Base-by-base conservation (phyloP, 2,329 filamentous ascomycete genomes). In the Chrysosphaeria jannelii region DNA sequence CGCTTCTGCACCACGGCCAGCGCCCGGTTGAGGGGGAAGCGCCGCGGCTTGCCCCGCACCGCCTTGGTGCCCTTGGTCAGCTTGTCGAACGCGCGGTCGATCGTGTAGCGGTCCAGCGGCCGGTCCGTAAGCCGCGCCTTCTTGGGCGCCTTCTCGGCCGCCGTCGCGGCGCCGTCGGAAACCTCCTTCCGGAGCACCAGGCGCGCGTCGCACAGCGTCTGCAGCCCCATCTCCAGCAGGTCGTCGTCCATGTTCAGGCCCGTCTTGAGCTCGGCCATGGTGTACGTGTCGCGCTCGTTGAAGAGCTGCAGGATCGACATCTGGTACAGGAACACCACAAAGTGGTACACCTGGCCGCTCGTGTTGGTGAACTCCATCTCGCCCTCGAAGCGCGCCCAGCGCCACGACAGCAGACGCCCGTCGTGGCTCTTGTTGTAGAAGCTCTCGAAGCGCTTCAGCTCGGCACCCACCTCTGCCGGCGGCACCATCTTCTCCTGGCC, bases 41-140 rank as follows among this genome's bases (percentile, higher is more conserved):
- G 78, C 35, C 91, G 67, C 55, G 93, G 97, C 58, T 97, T 97
- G 51, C 67, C 78, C 58, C 89, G 91, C 55, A 93, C n/a, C n/a
- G n/a, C n/a, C n/a, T n/a, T n/a, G n/a, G n/a, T n/a, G n/a, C n/a
- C n/a, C n/a, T n/a, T n/a, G n/a, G n/a, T n/a, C n/a, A n/a, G n/a
- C n/a, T n/a, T n/a, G n/a, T n/a, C n/a, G n/a, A n/a, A n/a, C n/a
- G n/a, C n/a, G n/a, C n/a, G n/a, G n/a, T n/a, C n/a, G n/a, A n/a
- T n/a, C n/a, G n/a, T n/a, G n/a, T n/a, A n/a, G n/a, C n/a, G n/a
- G n/a, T n/a, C n/a, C n/a, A n/a, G n/a, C n/a, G n/a, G n/a, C n/a
- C n/a, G n/a, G n/a, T n/a, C n/a, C n/a, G n/a, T n/a, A n/a, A n/a
- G n/a, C n/a, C n/a, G n/a, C n/a, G n/a, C n/a, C n/a, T n/a, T n/a